Evolutionary conservation across 441 rosid species (phyloP).

Genomic region (Pelargonium fulgidum): DNA sequence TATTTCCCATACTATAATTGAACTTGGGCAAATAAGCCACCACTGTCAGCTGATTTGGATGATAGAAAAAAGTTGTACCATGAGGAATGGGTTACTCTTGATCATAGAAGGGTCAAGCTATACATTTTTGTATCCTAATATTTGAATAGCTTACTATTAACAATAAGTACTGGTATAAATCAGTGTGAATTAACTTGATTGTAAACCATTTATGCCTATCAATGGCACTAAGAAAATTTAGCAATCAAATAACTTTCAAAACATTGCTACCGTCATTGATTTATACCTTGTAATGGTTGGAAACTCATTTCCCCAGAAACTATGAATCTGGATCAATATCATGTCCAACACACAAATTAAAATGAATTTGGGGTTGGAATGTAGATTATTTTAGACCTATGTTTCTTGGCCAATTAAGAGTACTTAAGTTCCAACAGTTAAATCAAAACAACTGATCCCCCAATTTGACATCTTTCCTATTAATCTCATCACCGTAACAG

Average conservation of each 20-base stretch:
- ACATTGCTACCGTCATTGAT: not conserved
- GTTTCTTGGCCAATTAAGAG: not conserved
- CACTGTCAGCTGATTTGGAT: conserved; percentile 6
- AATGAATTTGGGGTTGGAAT: not conserved
- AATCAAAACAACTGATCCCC: not conserved
- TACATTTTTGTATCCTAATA: not conserved
- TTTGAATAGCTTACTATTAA: not conserved
- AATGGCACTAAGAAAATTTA: not conserved
- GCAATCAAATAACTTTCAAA: not conserved
- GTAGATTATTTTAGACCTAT: not conserved
- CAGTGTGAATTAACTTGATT: not conserved
- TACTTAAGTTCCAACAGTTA: not conserved
- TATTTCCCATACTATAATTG: no score
- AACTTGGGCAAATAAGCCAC: not conserved
- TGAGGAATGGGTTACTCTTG: no score
- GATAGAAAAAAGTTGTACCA: not conserved
- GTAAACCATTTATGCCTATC: not conserved
- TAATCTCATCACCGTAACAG: no score
- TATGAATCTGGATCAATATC: not conserved
- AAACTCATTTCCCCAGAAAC: not conserved
- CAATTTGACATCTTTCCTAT: not conserved
- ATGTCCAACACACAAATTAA: not conserved
- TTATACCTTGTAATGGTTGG: not conserved
- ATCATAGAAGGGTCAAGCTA: not conserved
- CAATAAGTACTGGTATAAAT: not conserved